Evolutionary conservation across 306 rosid species (phyloP), one percentile per base, ranked within the genome.

Genomic region (Luffa aegyptiaca): DNA sequence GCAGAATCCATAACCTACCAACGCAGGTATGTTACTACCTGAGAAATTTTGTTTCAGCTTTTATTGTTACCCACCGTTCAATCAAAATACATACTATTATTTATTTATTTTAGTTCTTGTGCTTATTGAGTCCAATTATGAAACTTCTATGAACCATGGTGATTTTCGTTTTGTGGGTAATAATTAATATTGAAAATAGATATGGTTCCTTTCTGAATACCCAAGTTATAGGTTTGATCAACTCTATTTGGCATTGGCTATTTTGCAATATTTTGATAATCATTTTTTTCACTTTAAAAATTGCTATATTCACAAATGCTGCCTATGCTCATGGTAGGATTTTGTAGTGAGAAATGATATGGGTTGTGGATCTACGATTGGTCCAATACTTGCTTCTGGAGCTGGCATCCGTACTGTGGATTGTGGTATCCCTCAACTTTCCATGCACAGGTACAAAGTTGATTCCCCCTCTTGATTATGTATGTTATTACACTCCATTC

Each of bases 291-390:
- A 12, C 4, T 31, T 62, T 13, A 1, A 4, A 61, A 70, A 46
- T 46, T 71, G 57, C 3, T 4, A 49, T 21, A 5, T 11, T 45
- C 13, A 45, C 39, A 14, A 11, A 11, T 45, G 55, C 17, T 49
- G 45, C 16, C 20, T 3, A 1, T 49, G 41, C 2, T 74, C 4
- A 37, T 76, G 81, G 82, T 70, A 95, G 98, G 98, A 95, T 83
- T 95, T 92, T 76, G 98, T 87, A 82, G 97, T 95, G 82, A 84
- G 98, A 92, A 95, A 95, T 68, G 98, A 91, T 82, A 95, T 91
- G 98, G 98, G 98, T 79, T 95, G 98, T 42, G 98, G 98, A 82
- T 95, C 98, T 42, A 95, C 98, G 83, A 95, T 95, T 76, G 98
- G 97, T 79, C 98, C 98, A 62, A 95, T 95, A 82, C 97, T 95